Conservation (phyloP, 2,329 filamentous ascomycete species). For the Dryadomyces sulphureus region DNA sequence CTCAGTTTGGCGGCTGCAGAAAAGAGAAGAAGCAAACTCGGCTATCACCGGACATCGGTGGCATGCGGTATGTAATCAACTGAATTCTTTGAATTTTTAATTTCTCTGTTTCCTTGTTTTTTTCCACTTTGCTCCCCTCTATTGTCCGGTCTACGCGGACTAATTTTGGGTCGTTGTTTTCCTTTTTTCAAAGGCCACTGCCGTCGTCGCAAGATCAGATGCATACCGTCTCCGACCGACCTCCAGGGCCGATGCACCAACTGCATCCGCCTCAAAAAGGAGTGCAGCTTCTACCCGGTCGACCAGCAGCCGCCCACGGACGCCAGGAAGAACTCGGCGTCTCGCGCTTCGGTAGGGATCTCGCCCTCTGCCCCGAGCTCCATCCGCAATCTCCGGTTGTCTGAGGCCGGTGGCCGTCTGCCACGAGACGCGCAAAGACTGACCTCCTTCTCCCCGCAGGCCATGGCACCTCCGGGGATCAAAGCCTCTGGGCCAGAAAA, state of each 20-base stretch:
- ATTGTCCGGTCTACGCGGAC: background rate
- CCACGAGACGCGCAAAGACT: slow-evolving; percentile 24
- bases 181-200: slow-evolving; percentile 58
- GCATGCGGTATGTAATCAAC: slow-evolving; percentile 69
- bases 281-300: slow-evolving; percentile 84
- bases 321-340: slow-evolving; percentile 25
- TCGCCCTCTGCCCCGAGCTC: background rate
- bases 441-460: slow-evolving; percentile 27
- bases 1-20: slow-evolving; percentile 27
- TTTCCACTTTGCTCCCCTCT: background rate
- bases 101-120: background rate
- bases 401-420: slow-evolving; percentile 24
- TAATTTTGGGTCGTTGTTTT: background rate
- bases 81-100: background rate
- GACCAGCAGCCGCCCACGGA: slow-evolving; percentile 53
- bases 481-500: slow-evolving; percentile 23
- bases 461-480: slow-evolving; percentile 27
- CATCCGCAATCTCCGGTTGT: background rate
- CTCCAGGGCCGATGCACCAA: slow-evolving; percentile 68
- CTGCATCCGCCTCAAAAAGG: slow-evolving; percentile 87
- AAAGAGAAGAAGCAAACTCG: slow-evolving; percentile 71
- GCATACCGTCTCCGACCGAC: slow-evolving; percentile 62
- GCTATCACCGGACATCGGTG: slow-evolving; percentile 88
- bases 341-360: slow-evolving; percentile 23
- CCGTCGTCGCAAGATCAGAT: slow-evolving; percentile 84